phyloP scores from a whole-genome alignment of 495 filamentous ascomycete species.

The Aspergillus bertholletiae region DNA sequence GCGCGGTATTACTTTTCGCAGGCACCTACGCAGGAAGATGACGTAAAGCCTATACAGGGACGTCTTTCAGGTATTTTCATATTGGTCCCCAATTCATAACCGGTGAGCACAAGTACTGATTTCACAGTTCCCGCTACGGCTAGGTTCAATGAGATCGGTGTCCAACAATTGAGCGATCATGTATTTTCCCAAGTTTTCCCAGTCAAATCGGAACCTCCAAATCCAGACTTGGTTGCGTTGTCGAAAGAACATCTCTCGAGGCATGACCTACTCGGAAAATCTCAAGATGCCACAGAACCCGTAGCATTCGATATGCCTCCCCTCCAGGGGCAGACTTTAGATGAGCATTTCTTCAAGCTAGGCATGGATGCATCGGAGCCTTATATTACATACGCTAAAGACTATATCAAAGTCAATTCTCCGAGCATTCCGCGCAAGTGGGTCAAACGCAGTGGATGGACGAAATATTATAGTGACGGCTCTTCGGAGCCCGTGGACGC shows the following conservation, averaged over 20 bases:
- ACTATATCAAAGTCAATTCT: slow-evolving; percentile 61
- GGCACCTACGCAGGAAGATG: slow-evolving; percentile 25
- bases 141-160: slow-evolving; percentile 86
- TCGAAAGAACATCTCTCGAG: slow-evolving; percentile 78
- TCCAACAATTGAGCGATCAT: slow-evolving; percentile 84
- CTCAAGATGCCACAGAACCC: slow-evolving; percentile 66
- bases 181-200: slow-evolving; percentile 82
- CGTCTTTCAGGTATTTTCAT: slow-evolving; percentile 37
- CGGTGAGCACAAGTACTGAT: slow-evolving; percentile 21
- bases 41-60: slow-evolving; percentile 3
- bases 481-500: slow-evolving; percentile 64
- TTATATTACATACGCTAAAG: slow-evolving; percentile 72
- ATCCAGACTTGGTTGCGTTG: slow-evolving; percentile 69
- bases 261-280: slow-evolving; percentile 90
- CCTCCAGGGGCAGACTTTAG: slow-evolving; percentile 75
- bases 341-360: slow-evolving; percentile 93
- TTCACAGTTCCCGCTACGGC: slow-evolving; percentile 52
- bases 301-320: slow-evolving; percentile 81
- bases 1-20: slow-evolving; percentile 24
- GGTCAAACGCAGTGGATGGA: slow-evolving; percentile 84
- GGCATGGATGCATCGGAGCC: slow-evolving; percentile 86
- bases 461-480: slow-evolving; percentile 79
- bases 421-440: slow-evolving; percentile 78
- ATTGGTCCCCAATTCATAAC: neutral
- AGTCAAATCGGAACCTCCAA: slow-evolving; percentile 50